Evolutionary conservation across 2,329 filamentous ascomycete species (phyloP), one percentile per base, ranked within the genome.

Genomic region (Sclerotinia glacialis): DNA sequence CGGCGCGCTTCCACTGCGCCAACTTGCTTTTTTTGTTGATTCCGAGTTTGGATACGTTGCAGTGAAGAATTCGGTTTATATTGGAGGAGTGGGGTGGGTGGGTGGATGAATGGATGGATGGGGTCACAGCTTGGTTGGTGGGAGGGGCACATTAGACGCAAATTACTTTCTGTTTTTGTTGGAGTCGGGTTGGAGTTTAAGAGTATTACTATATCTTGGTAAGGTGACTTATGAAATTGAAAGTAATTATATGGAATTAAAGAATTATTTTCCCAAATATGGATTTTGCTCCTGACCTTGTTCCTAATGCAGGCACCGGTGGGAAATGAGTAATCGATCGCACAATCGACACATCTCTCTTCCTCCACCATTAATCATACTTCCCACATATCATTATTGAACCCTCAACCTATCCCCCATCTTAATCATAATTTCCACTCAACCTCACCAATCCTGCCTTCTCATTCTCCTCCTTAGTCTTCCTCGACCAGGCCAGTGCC

Each of bases 381-480:
- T 6, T 37, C 21, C 31, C 11, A 16, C 31, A 21, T 12, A 16
- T 23, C 12, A 40, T n/a, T 12, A 55, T 18, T 23, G 4, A 37
- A 3, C 2, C 14, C 18, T 23, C 3, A 5, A 46, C 28, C 44
- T 44, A 21, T 46, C 5, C 5, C 26, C 44, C 8, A 18, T 31
- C 18, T 31, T 50, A 53, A 61, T 62, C 55, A 65, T 74, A 75
- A 52, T 73, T 74, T 37, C 78, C 72, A 66, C 69, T 72, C n/a
- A 69, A 34, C 73, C 82, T 85, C 12, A 88, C 85, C 68, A 83
- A 73, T 0, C 85, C 85, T 23, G 78, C 77, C 69, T 81, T 79
- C 77, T 85, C 84, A 73, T 89, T 89, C 73, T 84, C 79, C 63
- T 77, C 78, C 78, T 87, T 88, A 37, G 80, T 82, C 76, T 79